phyloP scores from a whole-genome alignment of 768 basidiomycete species.

The Nidula microcarpa region DNA sequence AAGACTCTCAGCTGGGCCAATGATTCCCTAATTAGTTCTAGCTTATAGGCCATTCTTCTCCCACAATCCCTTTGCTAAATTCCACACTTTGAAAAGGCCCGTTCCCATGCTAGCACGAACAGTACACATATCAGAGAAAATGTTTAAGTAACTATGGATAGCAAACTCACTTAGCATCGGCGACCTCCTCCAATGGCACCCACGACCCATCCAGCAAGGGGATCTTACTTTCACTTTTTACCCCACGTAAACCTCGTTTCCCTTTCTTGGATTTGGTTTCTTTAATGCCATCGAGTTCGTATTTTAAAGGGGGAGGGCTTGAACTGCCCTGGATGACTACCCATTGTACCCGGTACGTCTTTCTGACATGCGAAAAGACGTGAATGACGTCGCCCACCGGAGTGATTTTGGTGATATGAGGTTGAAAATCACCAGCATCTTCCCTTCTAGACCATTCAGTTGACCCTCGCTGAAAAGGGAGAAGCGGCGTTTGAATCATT shows the following conservation, averaged over 20 bases:
- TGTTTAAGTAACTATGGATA: not conserved
- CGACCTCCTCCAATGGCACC: constrained; percentile 52
- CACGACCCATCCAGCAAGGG: too few relatives aligned
- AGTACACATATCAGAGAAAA: too few relatives aligned
- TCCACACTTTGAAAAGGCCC: constrained; percentile 75
- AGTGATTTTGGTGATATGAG: constrained; percentile 44
- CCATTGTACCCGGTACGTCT: constrained; percentile 80
- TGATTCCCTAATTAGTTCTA: too few relatives aligned
- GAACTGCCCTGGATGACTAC: constrained; percentile 59
- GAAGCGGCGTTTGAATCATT: not conserved
- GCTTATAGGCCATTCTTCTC: too few relatives aligned
- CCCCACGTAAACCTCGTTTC: not conserved
- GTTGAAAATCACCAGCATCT: too few relatives aligned
- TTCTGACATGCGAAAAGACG: constrained; percentile 86
- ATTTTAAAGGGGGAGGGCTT: constrained; percentile 31
- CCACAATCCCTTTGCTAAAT: constrained; percentile 36
- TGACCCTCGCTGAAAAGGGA: too few relatives aligned
- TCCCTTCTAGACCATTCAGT: too few relatives aligned
- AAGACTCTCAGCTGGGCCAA: too few relatives aligned
- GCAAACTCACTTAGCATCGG: constrained; percentile 52
- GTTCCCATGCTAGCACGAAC: constrained; percentile 73
- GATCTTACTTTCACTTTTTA: too few relatives aligned
- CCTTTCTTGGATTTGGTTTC: constrained; percentile 10
- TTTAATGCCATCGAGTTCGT: constrained; percentile 8
- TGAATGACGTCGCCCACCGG: constrained; percentile 69